Evolutionary conservation across 495 filamentous ascomycete genomes (phyloP), one percentile per base, ranked within the genome.

Genomic region (Pseudotulostoma volvatum): DNA sequence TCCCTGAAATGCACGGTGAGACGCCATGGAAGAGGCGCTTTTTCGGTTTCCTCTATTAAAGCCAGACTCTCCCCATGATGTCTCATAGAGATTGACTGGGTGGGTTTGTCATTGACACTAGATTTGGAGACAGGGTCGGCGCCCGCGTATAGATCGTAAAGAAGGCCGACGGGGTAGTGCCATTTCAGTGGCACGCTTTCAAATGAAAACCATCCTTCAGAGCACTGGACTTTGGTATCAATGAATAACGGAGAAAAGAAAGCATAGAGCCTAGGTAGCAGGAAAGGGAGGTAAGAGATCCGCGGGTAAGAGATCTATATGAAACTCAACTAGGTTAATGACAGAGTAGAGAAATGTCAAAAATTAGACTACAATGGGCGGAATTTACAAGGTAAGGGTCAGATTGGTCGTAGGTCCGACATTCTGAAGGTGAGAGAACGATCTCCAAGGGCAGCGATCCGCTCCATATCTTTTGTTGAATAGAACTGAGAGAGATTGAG

Each of bases 141-240:
- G 13, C 77, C 79, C 1, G 77, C 76, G 41, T 81, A 94, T 9
- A 96, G 71, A 55, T 99, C 90, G 52, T 81, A 84, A 18, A 96
- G 70, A 15, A 99, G 67, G 7, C 92, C 90, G 20, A 88, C 59
- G 1, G 88, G 81, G 41, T 93, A 80, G 56, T 94, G 63, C 80
- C 85, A 79, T 75, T 92, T 79, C 63, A 87, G 55, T 48, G 86
- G 77, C 55, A 97, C 75, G 21, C 66, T 66, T 46, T 84, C 76
- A 49, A 78, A 81, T 4, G 73, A 73, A 37, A 84, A 69, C 79
- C 79, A 84, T 18, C 74, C 78, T 30, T 75, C 69, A 30, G 73
- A 63, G 16, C 71, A 55, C n/a, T 60, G 47, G 20, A 65, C 63
- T 16, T 63, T 57, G 0, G 75, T 64, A 38, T 79, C 55, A 49